Conservation (phyloP, 1,139 yeast species). For the Nakaseomyces nivariensis region DNA sequence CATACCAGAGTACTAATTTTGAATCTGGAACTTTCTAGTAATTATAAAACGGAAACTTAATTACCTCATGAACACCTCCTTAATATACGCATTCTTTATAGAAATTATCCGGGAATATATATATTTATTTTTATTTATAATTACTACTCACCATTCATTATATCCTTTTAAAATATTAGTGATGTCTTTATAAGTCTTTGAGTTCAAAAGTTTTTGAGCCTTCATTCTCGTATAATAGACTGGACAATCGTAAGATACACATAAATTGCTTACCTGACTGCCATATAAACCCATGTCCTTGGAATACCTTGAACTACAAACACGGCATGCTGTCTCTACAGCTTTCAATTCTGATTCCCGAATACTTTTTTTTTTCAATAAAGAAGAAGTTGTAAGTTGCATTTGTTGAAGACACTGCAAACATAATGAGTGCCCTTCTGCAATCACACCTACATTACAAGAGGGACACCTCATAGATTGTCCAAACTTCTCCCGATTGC, state of each 20-base stretch:
- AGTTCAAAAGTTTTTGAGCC: constrained; percentile 6
- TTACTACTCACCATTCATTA: not conserved
- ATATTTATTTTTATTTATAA: too few relatives aligned
- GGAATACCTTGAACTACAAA: constrained; percentile 23
- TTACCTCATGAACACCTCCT: too few relatives aligned
- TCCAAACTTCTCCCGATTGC: constrained; percentile 11
- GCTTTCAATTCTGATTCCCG: constrained; percentile 18
- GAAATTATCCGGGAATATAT: too few relatives aligned
- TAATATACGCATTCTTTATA: too few relatives aligned
- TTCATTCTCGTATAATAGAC: constrained; percentile 30
- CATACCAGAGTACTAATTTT: not conserved
- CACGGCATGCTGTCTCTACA: constrained; percentile 25
- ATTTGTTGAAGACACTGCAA: constrained; percentile 29
- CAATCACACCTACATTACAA: not conserved
- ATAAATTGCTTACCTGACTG: constrained; percentile 16
- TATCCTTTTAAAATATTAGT: not conserved
- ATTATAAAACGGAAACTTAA: not conserved
- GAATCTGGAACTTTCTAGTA: not conserved
- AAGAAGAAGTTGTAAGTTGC: constrained; percentile 16
- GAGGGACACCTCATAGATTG: constrained; percentile 12
- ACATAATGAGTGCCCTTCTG: constrained; percentile 23
- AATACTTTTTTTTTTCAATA: constrained; percentile 14
- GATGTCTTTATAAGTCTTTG: not conserved
- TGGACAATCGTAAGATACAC: constrained; percentile 35
- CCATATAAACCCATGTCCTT: constrained; percentile 16